Conservation (phyloP, 2,329 filamentous ascomycete genomes). For the Xylariales sp. region DNA sequence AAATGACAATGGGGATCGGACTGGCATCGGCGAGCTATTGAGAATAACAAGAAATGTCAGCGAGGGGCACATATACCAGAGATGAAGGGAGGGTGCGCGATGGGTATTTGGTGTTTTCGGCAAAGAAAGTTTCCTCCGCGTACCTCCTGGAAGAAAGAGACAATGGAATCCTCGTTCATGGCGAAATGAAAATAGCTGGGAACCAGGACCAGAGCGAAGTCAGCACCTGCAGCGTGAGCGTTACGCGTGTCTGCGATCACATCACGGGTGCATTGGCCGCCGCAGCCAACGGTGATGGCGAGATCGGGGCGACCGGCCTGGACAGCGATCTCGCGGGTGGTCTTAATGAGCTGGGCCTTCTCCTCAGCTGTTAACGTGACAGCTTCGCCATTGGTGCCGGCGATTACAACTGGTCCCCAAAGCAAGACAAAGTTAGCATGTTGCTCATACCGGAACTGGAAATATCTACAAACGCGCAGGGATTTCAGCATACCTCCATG, state of each 20-base stretch:
- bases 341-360: slow-evolving; percentile 55
- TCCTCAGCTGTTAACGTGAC: slow-evolving; percentile 63
- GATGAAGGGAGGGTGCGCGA: too few species aligned
- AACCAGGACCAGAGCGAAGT: slow-evolving; percentile 64
- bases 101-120: too few species aligned
- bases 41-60: too few species aligned
- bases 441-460: too few species aligned
- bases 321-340: slow-evolving; percentile 59
- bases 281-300: slow-evolving; percentile 63
- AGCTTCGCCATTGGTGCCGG: slow-evolving; percentile 71
- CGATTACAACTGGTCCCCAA: slow-evolving; percentile 49
- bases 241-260: slow-evolving; percentile 56
- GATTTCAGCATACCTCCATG: slow-evolving; percentile 36
- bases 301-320: slow-evolving; percentile 52
- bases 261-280: slow-evolving; percentile 61
- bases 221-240: slow-evolving; percentile 51
- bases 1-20: slow-evolving; percentile 56
- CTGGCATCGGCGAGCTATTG: slow-evolving; percentile 51
- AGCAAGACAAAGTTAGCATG: too few species aligned
- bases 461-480: not conserved
- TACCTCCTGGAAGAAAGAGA: slow-evolving; percentile 58
- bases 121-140: too few species aligned
- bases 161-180: slow-evolving; percentile 54
- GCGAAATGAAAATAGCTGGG: slow-evolving; percentile 69
- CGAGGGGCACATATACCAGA: too few species aligned